Conservation (phyloP, 2,329 filamentous ascomycete species). For the Ilyonectria destructans region DNA sequence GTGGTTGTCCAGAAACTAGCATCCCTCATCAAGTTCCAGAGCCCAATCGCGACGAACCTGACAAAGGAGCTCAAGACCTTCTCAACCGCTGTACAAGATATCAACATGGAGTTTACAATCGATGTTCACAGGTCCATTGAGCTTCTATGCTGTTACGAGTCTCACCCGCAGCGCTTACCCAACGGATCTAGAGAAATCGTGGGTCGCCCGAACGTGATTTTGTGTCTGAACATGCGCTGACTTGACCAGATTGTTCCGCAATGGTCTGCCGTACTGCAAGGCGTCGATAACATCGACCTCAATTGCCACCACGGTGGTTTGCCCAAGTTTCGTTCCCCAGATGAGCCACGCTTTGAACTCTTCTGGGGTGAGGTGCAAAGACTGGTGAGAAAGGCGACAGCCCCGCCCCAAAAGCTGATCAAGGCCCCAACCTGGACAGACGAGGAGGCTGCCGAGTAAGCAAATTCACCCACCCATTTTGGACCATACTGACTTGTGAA, state of each 20-base stretch:
- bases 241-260: slow-evolving; percentile 40
- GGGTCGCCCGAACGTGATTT: background rate
- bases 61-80: slow-evolving; percentile 42
- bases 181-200: slow-evolving; percentile 41
- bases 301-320: slow-evolving; percentile 43
- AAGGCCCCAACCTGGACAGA: slow-evolving; percentile 39
- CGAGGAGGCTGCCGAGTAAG: slow-evolving; percentile 29
- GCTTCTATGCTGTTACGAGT: slow-evolving; percentile 43
- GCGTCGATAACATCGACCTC: slow-evolving; percentile 39
- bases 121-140: slow-evolving; percentile 43
- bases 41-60: slow-evolving; percentile 38
- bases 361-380: slow-evolving; percentile 43
- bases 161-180: slow-evolving; percentile 38
- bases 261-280: slow-evolving; percentile 43
- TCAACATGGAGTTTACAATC: slow-evolving; percentile 44
- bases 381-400: slow-evolving; percentile 35
- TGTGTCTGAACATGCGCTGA: background rate
- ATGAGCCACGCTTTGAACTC: slow-evolving; percentile 38
- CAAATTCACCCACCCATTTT: no score
- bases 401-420: slow-evolving; percentile 20
- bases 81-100: slow-evolving; percentile 41
- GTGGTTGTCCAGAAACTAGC: slow-evolving; percentile 41
- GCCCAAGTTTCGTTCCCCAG: slow-evolving; percentile 38
- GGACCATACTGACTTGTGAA: slow-evolving; percentile 3
- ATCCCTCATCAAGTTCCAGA: slow-evolving; percentile 38